A percentile compares a stretch with the other conserved stretches of the same genome.
phyloP scores from a whole-genome alignment of 176 grass and related monocot species.

The Areca catechu region DNA sequence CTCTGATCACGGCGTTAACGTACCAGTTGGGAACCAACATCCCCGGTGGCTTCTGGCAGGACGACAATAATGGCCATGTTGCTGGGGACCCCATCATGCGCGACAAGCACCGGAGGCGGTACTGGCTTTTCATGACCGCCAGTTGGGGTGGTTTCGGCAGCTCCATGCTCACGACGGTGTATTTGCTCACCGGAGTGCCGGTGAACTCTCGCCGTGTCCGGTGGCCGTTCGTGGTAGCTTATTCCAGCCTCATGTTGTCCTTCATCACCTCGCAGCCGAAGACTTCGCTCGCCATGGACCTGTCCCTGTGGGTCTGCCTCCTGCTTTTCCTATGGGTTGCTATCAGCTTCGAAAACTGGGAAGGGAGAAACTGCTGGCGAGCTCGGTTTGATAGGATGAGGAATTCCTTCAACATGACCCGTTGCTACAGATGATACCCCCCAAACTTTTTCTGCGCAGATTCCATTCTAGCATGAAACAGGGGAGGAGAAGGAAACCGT shows the following conservation, averaged over 20 bases:
- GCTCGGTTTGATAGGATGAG: no score
- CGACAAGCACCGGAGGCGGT: slow-evolving; percentile 28
- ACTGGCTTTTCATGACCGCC: slow-evolving; percentile 33
- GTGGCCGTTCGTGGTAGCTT: slow-evolving; percentile 39
- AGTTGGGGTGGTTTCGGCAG: slow-evolving; percentile 39
- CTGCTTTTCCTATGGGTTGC: slow-evolving; percentile 26
- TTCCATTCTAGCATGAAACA: no score
- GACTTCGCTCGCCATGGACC: slow-evolving; percentile 28
- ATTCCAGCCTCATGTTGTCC: slow-evolving; percentile 45
- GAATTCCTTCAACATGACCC: no score
- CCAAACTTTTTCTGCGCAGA: no score
- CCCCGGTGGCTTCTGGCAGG: slow-evolving; percentile 49
- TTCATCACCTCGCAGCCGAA: slow-evolving; percentile 38
- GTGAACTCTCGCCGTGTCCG: slow-evolving; percentile 29
- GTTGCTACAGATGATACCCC: no score
- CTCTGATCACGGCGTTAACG: slow-evolving; percentile 46
- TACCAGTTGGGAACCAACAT: slow-evolving; percentile 43
- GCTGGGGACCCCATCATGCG: slow-evolving; percentile 58
- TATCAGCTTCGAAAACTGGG: slow-evolving; percentile 11
- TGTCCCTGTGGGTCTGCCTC: slow-evolving; percentile 30
- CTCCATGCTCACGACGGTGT: slow-evolving; percentile 47
- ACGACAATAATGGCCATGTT: neutral
- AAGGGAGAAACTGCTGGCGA: no score
- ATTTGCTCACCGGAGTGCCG: slow-evolving; percentile 33
- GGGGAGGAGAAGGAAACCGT: no score